Percentiles rank a stretch among this genome's conserved stretches.
phyloP scores from a whole-genome alignment of 2,329 filamentous ascomycete genomes.

The Septoria linicola region DNA sequence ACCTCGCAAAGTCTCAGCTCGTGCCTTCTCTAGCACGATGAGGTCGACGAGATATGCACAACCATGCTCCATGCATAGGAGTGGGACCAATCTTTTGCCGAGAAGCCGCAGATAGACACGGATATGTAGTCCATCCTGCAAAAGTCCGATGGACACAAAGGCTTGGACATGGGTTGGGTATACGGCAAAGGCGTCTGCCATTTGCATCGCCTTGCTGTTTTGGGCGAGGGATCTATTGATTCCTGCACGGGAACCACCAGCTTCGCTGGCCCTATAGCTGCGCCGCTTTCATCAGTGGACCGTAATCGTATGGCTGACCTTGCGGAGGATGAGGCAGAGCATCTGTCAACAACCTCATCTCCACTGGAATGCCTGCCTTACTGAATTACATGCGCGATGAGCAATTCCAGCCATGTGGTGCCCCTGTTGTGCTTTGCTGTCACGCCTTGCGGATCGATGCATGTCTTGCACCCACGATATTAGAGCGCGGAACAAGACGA shows the following conservation, averaged over 20 bases:
- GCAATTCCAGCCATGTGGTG: neutral
- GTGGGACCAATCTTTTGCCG: constrained; percentile 12
- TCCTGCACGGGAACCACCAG: neutral
- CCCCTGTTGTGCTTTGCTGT: neutral
- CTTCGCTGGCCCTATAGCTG: neutral
- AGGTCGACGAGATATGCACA: constrained; percentile 18
- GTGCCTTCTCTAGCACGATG: constrained; percentile 16
- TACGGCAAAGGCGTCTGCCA: neutral
- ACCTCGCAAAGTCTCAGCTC: constrained; percentile 16
- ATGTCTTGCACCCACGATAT: neutral
- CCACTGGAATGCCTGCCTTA: neutral
- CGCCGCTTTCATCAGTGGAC: neutral
- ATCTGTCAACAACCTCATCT: neutral
- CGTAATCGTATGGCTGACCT: neutral
- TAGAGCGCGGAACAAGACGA: neutral
- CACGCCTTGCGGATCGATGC: neutral
- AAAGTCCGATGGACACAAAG: constrained; percentile 23
- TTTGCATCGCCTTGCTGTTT: neutral
- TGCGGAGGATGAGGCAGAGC: neutral
- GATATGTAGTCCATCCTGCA: constrained; percentile 12
- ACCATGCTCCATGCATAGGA: neutral
- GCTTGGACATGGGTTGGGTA: constrained; percentile 6
- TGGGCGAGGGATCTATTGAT: neutral
- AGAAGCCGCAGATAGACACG: constrained; percentile 19
- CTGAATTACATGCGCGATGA: neutral